Evolutionary conservation across 2,329 filamentous ascomycete genomes (phyloP), one percentile per base, ranked within the genome.

Genomic region (Clonostachys solani): DNA sequence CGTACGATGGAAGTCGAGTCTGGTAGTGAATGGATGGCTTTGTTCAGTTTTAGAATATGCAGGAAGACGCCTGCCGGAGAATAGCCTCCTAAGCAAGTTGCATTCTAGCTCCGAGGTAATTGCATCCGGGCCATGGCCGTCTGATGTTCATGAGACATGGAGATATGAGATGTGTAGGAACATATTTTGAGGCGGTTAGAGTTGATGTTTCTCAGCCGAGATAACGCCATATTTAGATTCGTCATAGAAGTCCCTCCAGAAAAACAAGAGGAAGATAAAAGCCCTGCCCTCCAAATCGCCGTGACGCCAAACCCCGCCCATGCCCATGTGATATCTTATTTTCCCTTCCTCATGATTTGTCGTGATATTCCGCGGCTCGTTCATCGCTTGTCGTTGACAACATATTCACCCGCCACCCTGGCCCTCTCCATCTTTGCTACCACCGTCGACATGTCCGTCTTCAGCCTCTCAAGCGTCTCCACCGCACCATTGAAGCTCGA

Each of bases 341-440:
- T n/a, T 40, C 17, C 17, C n/a, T n/a, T 40, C 37, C 7, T n/a
- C 12, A 18, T n/a, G 12, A n/a, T 40, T 18, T 40, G 37, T 34
- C 41, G 16, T 16, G 23, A 29, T 29, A 29, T 29, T 29, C 23
- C 23, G 23, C 23, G 23, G 9, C 23, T 38, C 17, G 23, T 44
- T 58, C 54, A 63, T 48, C 57, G 53, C 16, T 59, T 56, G 34
- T 60, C 56, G 23, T 59, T 59, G 19, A 77, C 67, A 8, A 80
- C 78, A 60, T 83, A 83, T 54, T 78, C 72, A 15, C 75, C 78
- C 18, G 80, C 82, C 15, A 77, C 73, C 51, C 77, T 69, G 48
- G 83, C 82, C 62, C 81, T 72, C 69, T 85, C 81, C 77, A 84
- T 84, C 62, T 73, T 78, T 46, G 82, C 83, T 56, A 83, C 79